These are phyloP conservation scores for Gilbertella persicaria DNA, from an alignment of 371 early-diverging fungal genomes.

Conservation along the genomic window DNA sequence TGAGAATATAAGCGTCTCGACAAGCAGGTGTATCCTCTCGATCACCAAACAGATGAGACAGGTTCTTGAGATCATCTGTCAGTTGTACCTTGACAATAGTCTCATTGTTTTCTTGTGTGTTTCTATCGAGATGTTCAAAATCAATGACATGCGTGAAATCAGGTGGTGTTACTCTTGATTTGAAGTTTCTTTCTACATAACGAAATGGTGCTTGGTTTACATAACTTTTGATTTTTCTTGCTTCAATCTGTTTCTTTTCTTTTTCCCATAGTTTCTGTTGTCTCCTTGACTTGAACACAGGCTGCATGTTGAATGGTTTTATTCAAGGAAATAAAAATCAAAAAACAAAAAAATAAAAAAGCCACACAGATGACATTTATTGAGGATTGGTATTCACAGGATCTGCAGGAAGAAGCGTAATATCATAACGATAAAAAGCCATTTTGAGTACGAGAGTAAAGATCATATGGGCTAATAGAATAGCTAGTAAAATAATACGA, in stretches of 20 bases:
- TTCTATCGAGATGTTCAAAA: slow-evolving; percentile 31
- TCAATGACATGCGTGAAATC: slow-evolving; percentile 64
- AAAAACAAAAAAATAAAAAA: too few species aligned
- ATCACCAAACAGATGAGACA: slow-evolving; percentile 27
- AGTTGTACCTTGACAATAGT: slow-evolving; percentile 34
- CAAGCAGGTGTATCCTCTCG: slow-evolving; percentile 1
- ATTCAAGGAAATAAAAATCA: too few species aligned
- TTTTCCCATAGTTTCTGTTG: slow-evolving; percentile 44
- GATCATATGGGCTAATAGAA: slow-evolving; percentile 68
- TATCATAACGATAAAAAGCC: slow-evolving; percentile 69
- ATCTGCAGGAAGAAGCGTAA: background rate
- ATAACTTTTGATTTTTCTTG: slow-evolving; percentile 30
- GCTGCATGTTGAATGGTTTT: too few species aligned
- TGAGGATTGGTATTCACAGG: too few species aligned
- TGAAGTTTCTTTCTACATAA: slow-evolving; percentile 71
- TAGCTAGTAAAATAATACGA: slow-evolving; percentile 65
- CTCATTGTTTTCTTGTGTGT: slow-evolving; percentile 19
- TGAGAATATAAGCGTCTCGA: slow-evolving; percentile 18
- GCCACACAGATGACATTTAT: too few species aligned
- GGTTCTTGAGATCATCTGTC: slow-evolving; percentile 13
- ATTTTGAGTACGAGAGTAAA: slow-evolving; percentile 82
- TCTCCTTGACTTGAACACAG: slow-evolving; percentile 35
- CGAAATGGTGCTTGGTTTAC: slow-evolving; percentile 79
- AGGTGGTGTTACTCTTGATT: slow-evolving; percentile 56
- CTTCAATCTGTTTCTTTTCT: slow-evolving; percentile 26